A percentile compares a stretch with the other conserved stretches of the same genome.
Evolutionary conservation across 257 asterid species (phyloP).

Genomic region (Solanum habrochaites): DNA sequence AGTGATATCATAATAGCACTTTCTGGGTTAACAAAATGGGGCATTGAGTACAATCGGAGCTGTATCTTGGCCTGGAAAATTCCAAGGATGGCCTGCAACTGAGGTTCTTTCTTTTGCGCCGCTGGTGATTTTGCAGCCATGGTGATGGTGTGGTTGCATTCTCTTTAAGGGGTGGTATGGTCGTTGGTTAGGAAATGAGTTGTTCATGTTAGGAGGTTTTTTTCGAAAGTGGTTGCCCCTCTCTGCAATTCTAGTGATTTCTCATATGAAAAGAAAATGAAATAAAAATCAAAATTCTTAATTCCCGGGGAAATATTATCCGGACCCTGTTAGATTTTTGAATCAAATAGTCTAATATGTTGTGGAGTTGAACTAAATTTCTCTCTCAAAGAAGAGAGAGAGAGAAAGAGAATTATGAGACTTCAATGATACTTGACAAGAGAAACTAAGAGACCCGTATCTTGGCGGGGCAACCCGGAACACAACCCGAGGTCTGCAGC

Average conservation of each 20-base stretch:
- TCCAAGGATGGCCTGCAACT: background rate
- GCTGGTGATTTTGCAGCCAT: background rate
- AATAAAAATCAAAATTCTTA: background rate
- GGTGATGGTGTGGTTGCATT: background rate
- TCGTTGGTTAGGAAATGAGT: background rate
- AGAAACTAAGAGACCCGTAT: background rate
- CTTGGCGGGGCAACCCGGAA: background rate
- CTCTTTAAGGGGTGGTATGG: background rate
- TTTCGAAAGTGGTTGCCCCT: background rate
- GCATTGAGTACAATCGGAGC: background rate
- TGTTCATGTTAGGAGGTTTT: background rate
- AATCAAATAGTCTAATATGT: background rate
- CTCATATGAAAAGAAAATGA: background rate
- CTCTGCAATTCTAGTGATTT: constrained; percentile 3
- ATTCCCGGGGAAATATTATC: background rate
- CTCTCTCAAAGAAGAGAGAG: background rate
- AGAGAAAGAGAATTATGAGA: background rate
- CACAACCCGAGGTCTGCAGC: background rate
- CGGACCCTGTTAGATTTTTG: background rate
- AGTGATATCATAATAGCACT: background rate
- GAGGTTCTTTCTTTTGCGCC: background rate
- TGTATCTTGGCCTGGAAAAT: background rate
- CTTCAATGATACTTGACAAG: background rate
- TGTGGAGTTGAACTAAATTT: background rate
- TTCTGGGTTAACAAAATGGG: background rate